These are phyloP conservation scores for Acacia crassicarpa DNA, from an alignment of 306 rosid species.

Conservation along the genomic window DNA sequence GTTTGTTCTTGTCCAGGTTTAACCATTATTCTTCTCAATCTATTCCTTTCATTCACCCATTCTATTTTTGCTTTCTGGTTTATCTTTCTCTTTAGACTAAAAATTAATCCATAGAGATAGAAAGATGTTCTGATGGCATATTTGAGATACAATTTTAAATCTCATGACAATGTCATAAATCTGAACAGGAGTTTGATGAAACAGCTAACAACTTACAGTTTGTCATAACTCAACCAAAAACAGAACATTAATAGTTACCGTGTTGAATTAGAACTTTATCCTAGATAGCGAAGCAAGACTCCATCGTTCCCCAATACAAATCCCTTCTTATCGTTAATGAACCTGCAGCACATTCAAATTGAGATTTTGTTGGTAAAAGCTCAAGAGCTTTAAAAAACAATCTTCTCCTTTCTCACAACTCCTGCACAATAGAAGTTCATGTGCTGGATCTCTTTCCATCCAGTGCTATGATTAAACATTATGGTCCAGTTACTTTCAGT, in stretches of 20 bases:
- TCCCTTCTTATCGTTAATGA: slow-evolving; percentile 79
- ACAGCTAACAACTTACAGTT: slow-evolving; percentile 21
- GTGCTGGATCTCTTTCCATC: slow-evolving; percentile 6
- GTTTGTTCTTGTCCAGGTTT: not conserved
- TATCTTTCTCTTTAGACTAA: not conserved
- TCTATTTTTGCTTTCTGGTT: not conserved
- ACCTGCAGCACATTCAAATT: slow-evolving; percentile 48
- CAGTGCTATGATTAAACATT: not conserved
- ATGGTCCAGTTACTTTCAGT: not conserved
- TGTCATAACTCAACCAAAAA: slow-evolving; percentile 21
- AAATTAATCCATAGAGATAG: not conserved
- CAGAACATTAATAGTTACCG: slow-evolving; percentile 39
- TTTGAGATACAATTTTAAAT: slow-evolving; percentile 12
- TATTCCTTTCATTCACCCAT: not conserved
- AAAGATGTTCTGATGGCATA: not conserved
- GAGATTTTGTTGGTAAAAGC: slow-evolving; percentile 13
- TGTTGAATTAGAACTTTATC: slow-evolving; percentile 48
- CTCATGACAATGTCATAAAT: not conserved
- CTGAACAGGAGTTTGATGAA: slow-evolving; percentile 21
- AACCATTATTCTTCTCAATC: not conserved
- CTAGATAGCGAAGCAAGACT: slow-evolving; percentile 94
- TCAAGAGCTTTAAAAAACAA: slow-evolving; percentile 13
- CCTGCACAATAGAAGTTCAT: not conserved
- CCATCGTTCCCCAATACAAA: slow-evolving; percentile 96
- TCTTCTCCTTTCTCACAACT: slow-evolving; percentile 7